Evolutionary conservation across 176 grass and related monocot species (phyloP).

Genomic region (Oropetium thomaeum): DNA sequence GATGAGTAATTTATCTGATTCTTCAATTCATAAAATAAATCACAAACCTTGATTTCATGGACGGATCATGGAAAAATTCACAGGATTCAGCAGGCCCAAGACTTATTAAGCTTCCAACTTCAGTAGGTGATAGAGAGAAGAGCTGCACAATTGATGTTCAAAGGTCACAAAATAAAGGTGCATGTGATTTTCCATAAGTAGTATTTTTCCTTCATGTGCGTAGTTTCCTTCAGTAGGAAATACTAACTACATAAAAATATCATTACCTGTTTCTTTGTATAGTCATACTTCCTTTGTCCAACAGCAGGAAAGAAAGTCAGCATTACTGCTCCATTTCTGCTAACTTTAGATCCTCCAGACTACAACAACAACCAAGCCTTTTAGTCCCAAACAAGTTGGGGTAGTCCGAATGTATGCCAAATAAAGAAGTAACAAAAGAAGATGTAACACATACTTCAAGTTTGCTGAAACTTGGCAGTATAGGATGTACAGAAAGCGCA

Average conservation of each 20-base stretch:
- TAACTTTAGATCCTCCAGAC: constrained; percentile 61
- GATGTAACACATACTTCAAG: constrained; percentile 51
- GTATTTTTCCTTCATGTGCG: not conserved
- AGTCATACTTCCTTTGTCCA: constrained; percentile 82
- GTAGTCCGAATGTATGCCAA: not conserved
- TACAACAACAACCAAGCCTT: no score
- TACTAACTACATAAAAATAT: constrained; percentile 19
- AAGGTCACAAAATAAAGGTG: constrained; percentile 10
- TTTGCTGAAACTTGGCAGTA: constrained; percentile 67
- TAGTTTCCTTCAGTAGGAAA: constrained; percentile 1
- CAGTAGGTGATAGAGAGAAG: constrained; percentile 91
- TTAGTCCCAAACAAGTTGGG: no score
- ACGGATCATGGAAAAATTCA: constrained; percentile 96
- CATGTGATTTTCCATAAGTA: not conserved
- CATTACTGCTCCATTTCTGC: constrained; percentile 71
- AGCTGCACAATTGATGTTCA: constrained; percentile 37
- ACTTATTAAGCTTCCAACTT: constrained; percentile 84
- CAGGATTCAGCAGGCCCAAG: constrained; percentile 87
- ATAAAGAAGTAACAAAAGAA: constrained; percentile 15
- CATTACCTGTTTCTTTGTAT: constrained; percentile 79
- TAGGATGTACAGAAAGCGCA: constrained; percentile 66
- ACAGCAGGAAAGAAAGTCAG: constrained; percentile 78
- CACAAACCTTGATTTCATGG: constrained; percentile 96
- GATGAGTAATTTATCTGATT: not conserved
- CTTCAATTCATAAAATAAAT: not conserved